Evolutionary conservation across 2,329 filamentous ascomycete genomes (phyloP).

Genomic region (Decorospora gaudefroyi): DNA sequence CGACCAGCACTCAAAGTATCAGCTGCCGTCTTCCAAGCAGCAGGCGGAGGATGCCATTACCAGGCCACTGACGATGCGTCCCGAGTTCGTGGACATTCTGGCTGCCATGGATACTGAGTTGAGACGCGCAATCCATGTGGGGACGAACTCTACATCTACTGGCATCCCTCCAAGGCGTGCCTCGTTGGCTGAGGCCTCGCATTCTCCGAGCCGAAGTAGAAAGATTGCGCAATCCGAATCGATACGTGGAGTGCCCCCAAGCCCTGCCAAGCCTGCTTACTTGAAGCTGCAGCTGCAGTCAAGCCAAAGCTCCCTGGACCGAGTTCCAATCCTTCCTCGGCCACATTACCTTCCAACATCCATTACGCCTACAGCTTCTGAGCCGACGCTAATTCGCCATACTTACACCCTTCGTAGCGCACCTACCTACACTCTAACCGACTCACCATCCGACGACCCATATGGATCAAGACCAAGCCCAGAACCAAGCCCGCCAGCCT

Average conservation of each 20-base stretch:
- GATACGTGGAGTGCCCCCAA: conserved; percentile 19
- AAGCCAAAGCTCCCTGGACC: conserved; percentile 26
- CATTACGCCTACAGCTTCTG: conserved; percentile 34
- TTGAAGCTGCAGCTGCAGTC: conserved; percentile 22
- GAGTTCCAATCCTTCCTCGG: conserved; percentile 15
- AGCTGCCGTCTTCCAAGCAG: conserved; percentile 26
- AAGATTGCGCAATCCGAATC: conserved; percentile 23
- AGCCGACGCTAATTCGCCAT: conserved; percentile 33
- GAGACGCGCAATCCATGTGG: conserved; percentile 24
- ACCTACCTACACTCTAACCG: conserved; percentile 3
- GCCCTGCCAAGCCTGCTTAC: conserved; percentile 12
- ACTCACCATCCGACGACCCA: conserved; percentile 8
- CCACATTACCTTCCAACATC: conserved; percentile 11
- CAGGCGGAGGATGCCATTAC: conserved; percentile 8
- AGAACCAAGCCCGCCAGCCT: conserved; percentile 12
- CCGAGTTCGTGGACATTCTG: conserved; percentile 34
- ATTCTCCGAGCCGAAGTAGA: conserved; percentile 27
- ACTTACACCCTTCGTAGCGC: conserved; percentile 23
- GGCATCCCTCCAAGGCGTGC: conserved; percentile 22
- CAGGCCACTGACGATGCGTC: conserved; percentile 17
- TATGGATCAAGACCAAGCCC: conserved; percentile 3
- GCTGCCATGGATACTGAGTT: conserved; percentile 40
- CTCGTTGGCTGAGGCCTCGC: conserved; percentile 25
- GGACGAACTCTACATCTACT: conserved; percentile 19
- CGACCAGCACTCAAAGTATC: conserved; percentile 40